Evolutionary conservation across 2,329 filamentous ascomycete species (phyloP).

Genomic region (Acrodontium crateriforme): DNA sequence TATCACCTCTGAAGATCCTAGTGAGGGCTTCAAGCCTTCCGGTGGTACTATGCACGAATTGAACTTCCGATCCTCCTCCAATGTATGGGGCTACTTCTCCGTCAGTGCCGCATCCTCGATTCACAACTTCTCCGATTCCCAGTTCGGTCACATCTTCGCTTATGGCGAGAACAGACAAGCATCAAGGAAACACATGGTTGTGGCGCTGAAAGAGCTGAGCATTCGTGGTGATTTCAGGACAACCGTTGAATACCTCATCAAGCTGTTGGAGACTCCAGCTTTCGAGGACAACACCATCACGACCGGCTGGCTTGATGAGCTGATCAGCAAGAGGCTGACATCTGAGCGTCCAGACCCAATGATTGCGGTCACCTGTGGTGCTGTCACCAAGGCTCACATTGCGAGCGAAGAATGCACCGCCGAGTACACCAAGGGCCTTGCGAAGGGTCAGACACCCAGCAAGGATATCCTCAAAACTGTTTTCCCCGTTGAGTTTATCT

Average conservation of each 20-base stretch:
- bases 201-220: constrained; percentile 94
- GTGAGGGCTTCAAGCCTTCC: constrained; percentile 98
- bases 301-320: constrained; percentile 95
- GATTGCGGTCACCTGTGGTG: constrained; percentile 88
- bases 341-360: constrained; percentile 89
- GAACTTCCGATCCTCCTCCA: constrained; percentile 97
- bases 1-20: constrained; percentile 97
- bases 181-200: constrained; percentile 97
- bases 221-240: constrained; percentile 99
- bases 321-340: constrained; percentile 94
- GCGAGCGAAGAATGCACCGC: constrained; percentile 80
- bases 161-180: constrained; percentile 95
- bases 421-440: constrained; percentile 76
- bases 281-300: constrained; percentile 99
- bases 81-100: constrained; percentile 99
- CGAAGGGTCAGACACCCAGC: constrained; percentile 93
- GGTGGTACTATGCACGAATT: constrained; percentile 98
- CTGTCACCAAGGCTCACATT: constrained; percentile 85
- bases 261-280: constrained; percentile 91
- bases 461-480: constrained; percentile 97
- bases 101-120: constrained; percentile 93
- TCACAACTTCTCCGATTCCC: constrained; percentile 97
- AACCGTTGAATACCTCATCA: constrained; percentile 97
- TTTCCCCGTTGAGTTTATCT: constrained; percentile 97
- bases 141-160: constrained; percentile 98